These are phyloP conservation scores for Phytopythium litorale DNA, from an alignment of 352 stramenopile genomes.

Conservation along the genomic window DNA sequence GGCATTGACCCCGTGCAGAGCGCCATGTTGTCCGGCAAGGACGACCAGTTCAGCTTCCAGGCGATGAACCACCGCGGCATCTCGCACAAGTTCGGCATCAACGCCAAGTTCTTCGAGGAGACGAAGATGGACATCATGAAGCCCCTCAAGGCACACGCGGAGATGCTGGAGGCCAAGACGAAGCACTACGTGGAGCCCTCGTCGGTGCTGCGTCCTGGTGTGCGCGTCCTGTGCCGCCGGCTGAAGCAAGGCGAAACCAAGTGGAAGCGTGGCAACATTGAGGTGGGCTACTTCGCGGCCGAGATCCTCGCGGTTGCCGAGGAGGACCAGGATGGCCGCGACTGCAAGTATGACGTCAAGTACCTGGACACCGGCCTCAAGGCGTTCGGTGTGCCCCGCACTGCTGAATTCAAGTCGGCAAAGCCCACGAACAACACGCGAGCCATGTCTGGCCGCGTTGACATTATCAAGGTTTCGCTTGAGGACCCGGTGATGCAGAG, in stretches of 20 bases:
- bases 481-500: slow-evolving; percentile 87
- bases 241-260: slow-evolving; percentile 76
- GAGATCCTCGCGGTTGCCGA: slow-evolving; percentile 61
- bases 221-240: slow-evolving; percentile 63
- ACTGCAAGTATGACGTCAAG: slow-evolving; percentile 84
- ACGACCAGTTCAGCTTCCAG: slow-evolving; percentile 93
- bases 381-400: slow-evolving; percentile 72
- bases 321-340: slow-evolving; percentile 59
- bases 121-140: slow-evolving; percentile 90
- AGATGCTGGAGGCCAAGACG: slow-evolving; percentile 50
- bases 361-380: slow-evolving; percentile 84
- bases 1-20: slow-evolving; percentile 96
- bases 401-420: slow-evolving; percentile 69
- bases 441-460: slow-evolving; percentile 77
- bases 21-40: slow-evolving; percentile 93
- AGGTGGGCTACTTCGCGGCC: slow-evolving; percentile 63
- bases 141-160: slow-evolving; percentile 71
- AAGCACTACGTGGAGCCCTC: slow-evolving; percentile 31
- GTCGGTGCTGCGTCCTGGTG: slow-evolving; percentile 44
- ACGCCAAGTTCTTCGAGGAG: slow-evolving; percentile 85
- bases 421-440: slow-evolving; percentile 61
- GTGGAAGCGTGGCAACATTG: slow-evolving; percentile 86
- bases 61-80: slow-evolving; percentile 96
- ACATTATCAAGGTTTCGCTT: slow-evolving; percentile 66
- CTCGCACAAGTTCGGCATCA: slow-evolving; percentile 91